Evolutionary conservation across 148 eudicot genomes (phyloP).

Genomic region (Mesembryanthemum crystallinum): DNA sequence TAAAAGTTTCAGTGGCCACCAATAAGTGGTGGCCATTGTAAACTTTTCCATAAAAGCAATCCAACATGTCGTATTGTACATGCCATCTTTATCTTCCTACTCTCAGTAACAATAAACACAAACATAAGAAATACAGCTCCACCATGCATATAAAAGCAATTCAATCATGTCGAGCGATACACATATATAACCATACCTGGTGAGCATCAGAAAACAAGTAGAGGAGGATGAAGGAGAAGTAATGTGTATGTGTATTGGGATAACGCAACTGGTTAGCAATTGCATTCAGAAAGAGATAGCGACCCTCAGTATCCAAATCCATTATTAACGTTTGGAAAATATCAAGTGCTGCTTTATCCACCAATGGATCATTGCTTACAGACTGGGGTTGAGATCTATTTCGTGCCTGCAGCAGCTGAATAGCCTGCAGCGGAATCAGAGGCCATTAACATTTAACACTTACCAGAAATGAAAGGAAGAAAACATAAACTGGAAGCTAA

Average conservation of each 20-base stretch:
- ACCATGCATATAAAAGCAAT: too few relatives aligned
- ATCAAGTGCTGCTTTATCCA: constrained; percentile 57
- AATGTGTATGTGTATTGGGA: constrained; percentile 92
- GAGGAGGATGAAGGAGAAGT: constrained; percentile 80
- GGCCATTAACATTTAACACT: background rate
- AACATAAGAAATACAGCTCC: too few relatives aligned
- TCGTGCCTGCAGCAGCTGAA: constrained; percentile 79
- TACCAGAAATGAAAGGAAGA: background rate
- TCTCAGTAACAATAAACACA: too few relatives aligned
- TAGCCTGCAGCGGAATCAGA: constrained; percentile 50
- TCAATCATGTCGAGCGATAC: too few relatives aligned
- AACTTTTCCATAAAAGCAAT: too few relatives aligned
- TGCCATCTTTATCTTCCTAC: too few relatives aligned
- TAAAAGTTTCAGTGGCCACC: too few relatives aligned
- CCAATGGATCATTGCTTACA: constrained; percentile 44
- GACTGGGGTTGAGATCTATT: constrained; percentile 60
- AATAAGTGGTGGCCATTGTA: too few relatives aligned
- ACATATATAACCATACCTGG: constrained; percentile 46
- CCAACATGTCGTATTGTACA: too few relatives aligned
- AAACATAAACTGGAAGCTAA: background rate
- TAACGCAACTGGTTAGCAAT: constrained; percentile 91
- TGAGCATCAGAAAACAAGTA: constrained; percentile 65
- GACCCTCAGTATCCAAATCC: constrained; percentile 89
- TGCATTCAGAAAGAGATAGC: constrained; percentile 85
- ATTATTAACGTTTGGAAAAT: constrained; percentile 67